Evolutionary conservation across 352 stramenopile genomes (phyloP), one percentile per base, ranked within the genome.

Genomic region (Pelagophyceae sp.): DNA sequence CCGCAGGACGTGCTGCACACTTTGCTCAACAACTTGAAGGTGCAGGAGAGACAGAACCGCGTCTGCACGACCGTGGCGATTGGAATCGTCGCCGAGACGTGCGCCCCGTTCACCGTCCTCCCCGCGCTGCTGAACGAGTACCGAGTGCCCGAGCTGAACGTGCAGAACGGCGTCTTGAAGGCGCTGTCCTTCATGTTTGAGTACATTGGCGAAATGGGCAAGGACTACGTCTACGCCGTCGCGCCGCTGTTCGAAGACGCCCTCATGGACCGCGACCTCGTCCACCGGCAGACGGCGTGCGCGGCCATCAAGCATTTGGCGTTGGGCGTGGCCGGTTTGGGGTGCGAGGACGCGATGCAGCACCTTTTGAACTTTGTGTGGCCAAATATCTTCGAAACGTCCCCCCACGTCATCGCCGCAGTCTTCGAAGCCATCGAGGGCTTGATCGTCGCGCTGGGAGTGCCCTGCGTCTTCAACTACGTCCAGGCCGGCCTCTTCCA

Each of bases 101-200:
- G 96, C 88, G 95, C 92, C 35, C 96, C 96, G 15, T 99, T 99
- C 83, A 99, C 96, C 0, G 95, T 99, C 0, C 89, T 99, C 33
- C 96, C 96, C 0, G 95, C 95, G 64, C 85, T 99, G 23, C 98
- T 99, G 95, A 99, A 99, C 81, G 96, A 99, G 83, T 99, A 99
- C 83, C 90, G 96, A 40, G 93, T 99, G 50, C 95, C 96, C 0
- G 96, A 99, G 81, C 83, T 99, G 45, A 99, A 99, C 81, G 97
- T 99, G 63, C 96, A 99, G 86, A 99, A 99, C 84, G 96, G 96
- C 83, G 96, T 99, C 17, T 86, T 99, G 19, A 99, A 99, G 86
- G 94, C 96, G 2, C 91, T 99, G 51, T 98, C 92, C 78, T 99
- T 99, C 86, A 98, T 99, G 95, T 99, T 99, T 82, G 94, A 99